Evolutionary conservation across 1,284 basidiomycete genomes (phyloP).

Genomic region (Lignosus rhinocerotis): DNA sequence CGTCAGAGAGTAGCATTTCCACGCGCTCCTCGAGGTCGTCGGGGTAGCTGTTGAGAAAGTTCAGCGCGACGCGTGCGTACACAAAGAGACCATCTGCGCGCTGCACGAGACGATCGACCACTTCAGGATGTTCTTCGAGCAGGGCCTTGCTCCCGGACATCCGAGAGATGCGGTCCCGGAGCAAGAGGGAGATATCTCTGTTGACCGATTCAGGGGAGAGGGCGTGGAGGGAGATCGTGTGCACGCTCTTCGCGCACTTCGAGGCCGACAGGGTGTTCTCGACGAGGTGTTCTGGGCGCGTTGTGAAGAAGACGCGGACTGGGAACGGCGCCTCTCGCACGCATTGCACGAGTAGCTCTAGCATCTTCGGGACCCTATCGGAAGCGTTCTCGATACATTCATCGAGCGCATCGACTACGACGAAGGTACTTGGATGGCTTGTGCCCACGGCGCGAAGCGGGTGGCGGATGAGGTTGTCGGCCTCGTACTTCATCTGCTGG

Average conservation of each 20-base stretch:
- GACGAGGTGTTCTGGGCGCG: slow-evolving; percentile 8
- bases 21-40: slow-evolving; percentile 6
- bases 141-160: slow-evolving; percentile 1
- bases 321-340: neutral
- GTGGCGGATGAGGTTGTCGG: slow-evolving; percentile 1
- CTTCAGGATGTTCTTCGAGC: neutral
- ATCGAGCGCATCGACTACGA: slow-evolving; percentile 20
- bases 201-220: neutral
- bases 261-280: neutral
- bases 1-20: slow-evolving; percentile 5
- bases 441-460: slow-evolving; percentile 3
- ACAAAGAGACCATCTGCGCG: slow-evolving; percentile 14
- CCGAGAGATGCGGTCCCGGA: slow-evolving; percentile 1
- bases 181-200: slow-evolving; percentile 9
- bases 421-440: neutral
- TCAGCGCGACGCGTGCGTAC: slow-evolving; percentile 8
- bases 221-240: slow-evolving; percentile 3
- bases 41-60: slow-evolving; percentile 5
- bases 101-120: slow-evolving; percentile 3
- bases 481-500: slow-evolving; percentile 1
- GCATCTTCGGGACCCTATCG: neutral
- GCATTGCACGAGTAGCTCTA: slow-evolving; percentile 2
- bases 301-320: slow-evolving; percentile 20
- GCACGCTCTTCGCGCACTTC: neutral
- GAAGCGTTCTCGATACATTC: slow-evolving; percentile 8